phyloP scores from a whole-genome alignment of 106 monocot genomes.

The Dioscorea alata region DNA sequence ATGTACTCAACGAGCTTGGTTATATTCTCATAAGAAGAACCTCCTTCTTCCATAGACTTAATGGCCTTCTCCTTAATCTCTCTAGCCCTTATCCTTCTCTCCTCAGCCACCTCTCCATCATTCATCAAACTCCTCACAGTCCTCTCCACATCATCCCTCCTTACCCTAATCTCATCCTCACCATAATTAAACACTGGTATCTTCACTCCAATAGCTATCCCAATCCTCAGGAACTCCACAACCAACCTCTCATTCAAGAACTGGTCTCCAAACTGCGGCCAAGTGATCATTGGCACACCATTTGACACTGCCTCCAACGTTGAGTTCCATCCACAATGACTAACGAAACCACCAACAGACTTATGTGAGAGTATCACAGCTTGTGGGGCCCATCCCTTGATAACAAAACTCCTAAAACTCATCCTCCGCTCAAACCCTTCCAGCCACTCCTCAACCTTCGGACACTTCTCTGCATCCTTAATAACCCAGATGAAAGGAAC shows the following conservation, averaged over 20 bases:
- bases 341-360: conserved; percentile 45
- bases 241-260: conserved; percentile 41
- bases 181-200: neutral
- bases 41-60: conserved; percentile 17
- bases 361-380: conserved; percentile 43
- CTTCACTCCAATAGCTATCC: conserved; percentile 27
- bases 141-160: conserved; percentile 8
- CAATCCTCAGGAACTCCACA: conserved; percentile 31
- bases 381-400: conserved; percentile 68
- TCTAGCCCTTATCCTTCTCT: conserved; percentile 7
- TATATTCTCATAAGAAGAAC: conserved; percentile 5
- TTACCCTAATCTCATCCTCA: neutral
- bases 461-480: conserved; percentile 15
- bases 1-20: neutral
- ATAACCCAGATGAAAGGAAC: conserved; percentile 59
- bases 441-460: conserved; percentile 34
- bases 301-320: conserved; percentile 37
- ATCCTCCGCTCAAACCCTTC: conserved; percentile 32
- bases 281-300: conserved; percentile 38
- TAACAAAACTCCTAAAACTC: conserved; percentile 15
- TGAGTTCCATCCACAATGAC: conserved; percentile 82
- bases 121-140: conserved; percentile 17
- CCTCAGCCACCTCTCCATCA: conserved; percentile 6
- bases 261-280: conserved; percentile 48
- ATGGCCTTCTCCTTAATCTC: neutral